Conservation (phyloP, 164 flowering plant genomes). For the Tetracentron sinense region DNA sequence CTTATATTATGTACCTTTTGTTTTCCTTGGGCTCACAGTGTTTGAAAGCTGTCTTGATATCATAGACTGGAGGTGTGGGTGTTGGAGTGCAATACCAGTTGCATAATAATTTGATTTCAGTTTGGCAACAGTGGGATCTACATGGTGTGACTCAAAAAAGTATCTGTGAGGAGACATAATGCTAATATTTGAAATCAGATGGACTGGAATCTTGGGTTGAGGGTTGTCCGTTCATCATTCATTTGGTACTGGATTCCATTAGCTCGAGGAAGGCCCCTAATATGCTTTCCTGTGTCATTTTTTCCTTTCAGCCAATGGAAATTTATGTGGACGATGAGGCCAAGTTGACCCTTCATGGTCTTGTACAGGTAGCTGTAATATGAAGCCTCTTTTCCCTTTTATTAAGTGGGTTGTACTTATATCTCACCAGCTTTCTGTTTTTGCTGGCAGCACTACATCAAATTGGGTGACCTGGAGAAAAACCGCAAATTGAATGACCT, state of each 20-base stretch:
- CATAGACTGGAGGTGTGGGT: slow-evolving; percentile 1
- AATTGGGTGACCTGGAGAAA: slow-evolving; percentile 84
- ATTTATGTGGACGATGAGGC: slow-evolving; percentile 99
- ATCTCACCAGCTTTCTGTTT: background rate
- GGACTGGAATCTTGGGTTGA: slow-evolving; percentile 32
- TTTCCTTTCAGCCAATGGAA: slow-evolving; percentile 99
- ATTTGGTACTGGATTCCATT: slow-evolving; percentile 64
- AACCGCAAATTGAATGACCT: slow-evolving; percentile 97
- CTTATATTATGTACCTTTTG: background rate
- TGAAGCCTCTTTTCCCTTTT: background rate
- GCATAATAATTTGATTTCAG: background rate
- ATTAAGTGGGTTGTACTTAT: background rate
- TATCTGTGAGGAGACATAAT: slow-evolving; percentile 31
- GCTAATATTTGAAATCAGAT: slow-evolving; percentile 22
- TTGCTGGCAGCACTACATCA: slow-evolving; percentile 85
- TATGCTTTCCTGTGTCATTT: slow-evolving; percentile 64
- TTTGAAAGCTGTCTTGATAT: too few relatives aligned
- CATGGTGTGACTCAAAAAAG: slow-evolving; percentile 15
- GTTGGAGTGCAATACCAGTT: slow-evolving; percentile 9
- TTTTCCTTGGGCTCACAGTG: background rate
- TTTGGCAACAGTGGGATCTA: slow-evolving; percentile 17
- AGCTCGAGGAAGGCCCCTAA: slow-evolving; percentile 62
- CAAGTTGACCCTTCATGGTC: slow-evolving; percentile 96
- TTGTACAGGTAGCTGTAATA: slow-evolving; percentile 98
- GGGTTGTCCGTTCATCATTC: slow-evolving; percentile 41